These are phyloP conservation scores for Climacium dendroides DNA, from an alignment of 225 moss, liverwort and hornwort genomes.

Conservation along the genomic window DNA sequence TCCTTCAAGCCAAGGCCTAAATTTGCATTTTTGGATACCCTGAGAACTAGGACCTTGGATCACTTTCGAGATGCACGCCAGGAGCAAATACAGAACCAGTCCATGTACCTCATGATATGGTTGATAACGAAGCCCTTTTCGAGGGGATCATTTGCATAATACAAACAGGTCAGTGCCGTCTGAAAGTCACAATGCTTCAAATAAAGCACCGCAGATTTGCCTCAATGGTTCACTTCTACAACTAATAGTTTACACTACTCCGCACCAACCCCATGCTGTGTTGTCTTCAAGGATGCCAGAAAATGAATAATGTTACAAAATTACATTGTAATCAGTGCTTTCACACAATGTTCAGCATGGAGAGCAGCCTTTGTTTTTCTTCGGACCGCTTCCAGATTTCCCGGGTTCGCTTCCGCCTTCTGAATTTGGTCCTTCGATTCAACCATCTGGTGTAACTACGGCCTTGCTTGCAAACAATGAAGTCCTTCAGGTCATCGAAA, in stretches of 20 bases:
- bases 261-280: not conserved
- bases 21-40: not conserved
- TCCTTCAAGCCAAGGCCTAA: not conserved
- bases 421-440: slow-evolving; percentile 49
- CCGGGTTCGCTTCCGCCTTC: slow-evolving; percentile 46
- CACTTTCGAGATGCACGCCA: not conserved
- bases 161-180: not conserved
- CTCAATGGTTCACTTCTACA: not conserved
- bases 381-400: slow-evolving; percentile 60
- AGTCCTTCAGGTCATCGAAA: slow-evolving; percentile 85
- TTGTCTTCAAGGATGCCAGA: not conserved
- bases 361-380: slow-evolving; percentile 57
- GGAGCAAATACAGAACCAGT: not conserved
- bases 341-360: slow-evolving; percentile 50
- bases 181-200: not conserved
- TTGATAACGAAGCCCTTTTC: not conserved
- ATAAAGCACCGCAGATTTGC: not conserved
- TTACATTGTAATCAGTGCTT: not conserved
- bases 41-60: not conserved
- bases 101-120: not conserved
- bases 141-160: not conserved
- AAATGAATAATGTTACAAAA: slow-evolving; percentile 3
- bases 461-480: slow-evolving; percentile 82
- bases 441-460: slow-evolving; percentile 71
- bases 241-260: slow-evolving; percentile 2